A percentile compares a stretch with the other conserved stretches of the same genome.
phyloP scores from a whole-genome alignment of 768 basidiomycete genomes.

The Tulasnella sp. region DNA sequence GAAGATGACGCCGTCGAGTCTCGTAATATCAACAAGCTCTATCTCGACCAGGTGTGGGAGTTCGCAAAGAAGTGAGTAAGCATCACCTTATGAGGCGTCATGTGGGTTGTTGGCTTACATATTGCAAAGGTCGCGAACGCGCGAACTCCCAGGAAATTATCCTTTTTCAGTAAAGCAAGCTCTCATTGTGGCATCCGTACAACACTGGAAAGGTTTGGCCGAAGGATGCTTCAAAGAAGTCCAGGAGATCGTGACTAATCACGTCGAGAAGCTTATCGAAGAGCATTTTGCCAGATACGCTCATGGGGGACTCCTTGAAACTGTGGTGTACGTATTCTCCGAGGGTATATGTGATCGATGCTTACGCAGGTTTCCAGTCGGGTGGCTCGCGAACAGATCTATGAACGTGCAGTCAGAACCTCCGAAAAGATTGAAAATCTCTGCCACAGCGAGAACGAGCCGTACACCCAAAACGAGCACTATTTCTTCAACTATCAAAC shows the following conservation, averaged over 20 bases:
- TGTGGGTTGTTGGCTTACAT: background rate
- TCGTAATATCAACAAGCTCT: no score
- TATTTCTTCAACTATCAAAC: conserved; percentile 2
- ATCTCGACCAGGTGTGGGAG: no score
- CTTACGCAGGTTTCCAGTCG: background rate
- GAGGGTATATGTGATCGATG: background rate
- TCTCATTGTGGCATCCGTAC: background rate
- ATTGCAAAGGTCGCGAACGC: background rate
- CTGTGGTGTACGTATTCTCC: no score
- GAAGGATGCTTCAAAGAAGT: conserved; percentile 1
- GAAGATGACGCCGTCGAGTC: no score
- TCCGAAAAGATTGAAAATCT: conserved; percentile 1
- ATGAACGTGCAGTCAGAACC: background rate
- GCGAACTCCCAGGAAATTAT: conserved; percentile 18
- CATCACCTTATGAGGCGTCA: no score
- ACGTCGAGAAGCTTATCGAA: conserved; percentile 21
- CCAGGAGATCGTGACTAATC: background rate
- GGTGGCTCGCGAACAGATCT: background rate
- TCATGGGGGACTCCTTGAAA: background rate
- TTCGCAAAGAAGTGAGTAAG: no score
- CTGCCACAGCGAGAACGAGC: conserved; percentile 1
- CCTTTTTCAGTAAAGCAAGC: background rate
- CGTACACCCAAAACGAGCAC: conserved; percentile 9
- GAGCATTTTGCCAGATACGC: conserved; percentile 33
- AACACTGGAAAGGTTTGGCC: background rate